Percentiles rank a stretch among this genome's conserved stretches.
Evolutionary conservation across 148 eudicot genomes (phyloP).

Genomic region (Salicornia ramosissima): DNA sequence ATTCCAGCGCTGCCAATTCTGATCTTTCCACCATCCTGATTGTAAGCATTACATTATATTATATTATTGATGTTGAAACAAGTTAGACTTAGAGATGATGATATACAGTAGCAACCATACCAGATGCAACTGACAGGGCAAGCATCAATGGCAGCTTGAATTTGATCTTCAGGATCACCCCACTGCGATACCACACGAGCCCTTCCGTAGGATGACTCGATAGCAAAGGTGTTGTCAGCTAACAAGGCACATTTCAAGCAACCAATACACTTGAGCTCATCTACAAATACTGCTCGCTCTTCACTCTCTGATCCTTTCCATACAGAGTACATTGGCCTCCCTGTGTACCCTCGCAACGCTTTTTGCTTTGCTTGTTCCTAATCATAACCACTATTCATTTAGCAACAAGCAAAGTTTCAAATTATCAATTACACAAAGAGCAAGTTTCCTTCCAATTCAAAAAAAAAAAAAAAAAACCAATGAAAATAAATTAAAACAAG

Average conservation of each 20-base stretch:
- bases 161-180: conserved; percentile 80
- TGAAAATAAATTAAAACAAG: too few species aligned
- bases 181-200: conserved; percentile 89
- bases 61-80: too few species aligned
- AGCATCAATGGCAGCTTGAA: conserved; percentile 70
- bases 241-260: conserved; percentile 86
- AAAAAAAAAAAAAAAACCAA: too few species aligned
- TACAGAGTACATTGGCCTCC: conserved; percentile 67
- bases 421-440: too few species aligned
- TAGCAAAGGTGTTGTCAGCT: conserved; percentile 75
- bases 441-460: too few species aligned
- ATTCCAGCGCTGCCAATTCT: conserved; percentile 79
- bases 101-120: too few species aligned
- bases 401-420: too few species aligned
- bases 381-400: too few species aligned
- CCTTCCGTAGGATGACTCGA: conserved; percentile 77
- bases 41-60: background rate
- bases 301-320: conserved; percentile 73
- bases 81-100: too few species aligned
- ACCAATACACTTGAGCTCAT: conserved; percentile 79
- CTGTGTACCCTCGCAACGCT: conserved; percentile 70
- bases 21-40: conserved; percentile 69
- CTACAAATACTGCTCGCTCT: conserved; percentile 77
- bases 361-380: conserved; percentile 71
- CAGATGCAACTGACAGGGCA: conserved; percentile 94